A percentile compares a stretch with the other conserved stretches of the same genome.
Conservation (phyloP, 2,329 filamentous ascomycete genomes). For the Cryphonectria radicalis region DNA sequence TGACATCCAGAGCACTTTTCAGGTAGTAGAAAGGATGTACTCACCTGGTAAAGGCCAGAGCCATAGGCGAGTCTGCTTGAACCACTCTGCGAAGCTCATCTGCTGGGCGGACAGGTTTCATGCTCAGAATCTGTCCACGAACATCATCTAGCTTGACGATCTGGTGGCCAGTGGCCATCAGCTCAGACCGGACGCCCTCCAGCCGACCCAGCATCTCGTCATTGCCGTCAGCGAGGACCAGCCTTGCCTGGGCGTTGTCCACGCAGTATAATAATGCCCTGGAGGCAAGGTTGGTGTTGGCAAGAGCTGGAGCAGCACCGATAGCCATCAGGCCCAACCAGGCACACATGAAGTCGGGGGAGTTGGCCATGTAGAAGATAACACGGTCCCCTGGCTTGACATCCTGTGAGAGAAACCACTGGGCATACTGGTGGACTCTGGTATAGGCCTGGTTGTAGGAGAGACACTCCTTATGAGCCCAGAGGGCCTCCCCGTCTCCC, state of each 20-base stretch:
- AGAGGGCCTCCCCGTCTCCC: slow-evolving; percentile 63
- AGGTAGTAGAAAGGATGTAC: background rate
- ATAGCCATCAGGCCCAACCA: slow-evolving; percentile 69
- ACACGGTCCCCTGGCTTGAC: slow-evolving; percentile 65
- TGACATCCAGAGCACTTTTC: background rate
- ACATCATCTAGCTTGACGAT: slow-evolving; percentile 57
- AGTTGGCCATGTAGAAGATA: slow-evolving; percentile 69
- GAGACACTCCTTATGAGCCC: slow-evolving; percentile 66
- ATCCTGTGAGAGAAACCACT: slow-evolving; percentile 63
- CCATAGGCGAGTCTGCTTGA: slow-evolving; percentile 58
- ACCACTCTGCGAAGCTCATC: slow-evolving; percentile 60
- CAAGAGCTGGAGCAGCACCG: slow-evolving; percentile 70
- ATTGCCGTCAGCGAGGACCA: slow-evolving; percentile 64
- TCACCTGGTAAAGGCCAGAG: slow-evolving; percentile 68
- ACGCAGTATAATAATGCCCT: slow-evolving; percentile 70
- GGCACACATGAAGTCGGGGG: slow-evolving; percentile 67
- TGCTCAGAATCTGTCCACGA: slow-evolving; percentile 47
- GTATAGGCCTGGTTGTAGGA: slow-evolving; percentile 61
- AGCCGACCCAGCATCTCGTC: slow-evolving; percentile 59
- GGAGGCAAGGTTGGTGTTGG: slow-evolving; percentile 71
- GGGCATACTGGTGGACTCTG: slow-evolving; percentile 63
- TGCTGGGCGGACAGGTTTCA: slow-evolving; percentile 55
- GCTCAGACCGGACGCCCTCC: slow-evolving; percentile 57
- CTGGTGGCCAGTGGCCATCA: slow-evolving; percentile 56
- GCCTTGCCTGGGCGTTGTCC: slow-evolving; percentile 56